Conservation (phyloP, 306 rosid genomes). For the Vicia villosa region DNA sequence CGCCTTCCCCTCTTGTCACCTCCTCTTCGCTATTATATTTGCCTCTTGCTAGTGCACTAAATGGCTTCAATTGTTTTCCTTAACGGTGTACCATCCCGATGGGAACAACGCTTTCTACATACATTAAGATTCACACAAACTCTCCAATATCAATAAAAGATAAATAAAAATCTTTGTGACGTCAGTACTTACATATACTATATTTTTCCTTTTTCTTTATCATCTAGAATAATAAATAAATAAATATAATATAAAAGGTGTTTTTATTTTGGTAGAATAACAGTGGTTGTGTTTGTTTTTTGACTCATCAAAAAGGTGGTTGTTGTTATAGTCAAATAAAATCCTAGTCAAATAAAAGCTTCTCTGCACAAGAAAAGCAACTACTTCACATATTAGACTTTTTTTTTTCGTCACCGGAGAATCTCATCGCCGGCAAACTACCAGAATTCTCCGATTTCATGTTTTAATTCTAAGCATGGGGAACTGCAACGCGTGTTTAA, state of each 20-base stretch:
- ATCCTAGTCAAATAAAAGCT: neutral
- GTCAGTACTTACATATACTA: too few species aligned
- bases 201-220: neutral
- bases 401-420: neutral
- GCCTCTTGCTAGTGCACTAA: too few species aligned
- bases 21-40: too few species aligned
- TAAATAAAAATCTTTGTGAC: too few species aligned
- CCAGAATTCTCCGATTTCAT: neutral
- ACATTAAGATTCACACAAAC: too few species aligned
- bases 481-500: constrained; percentile 72
- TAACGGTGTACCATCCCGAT: too few species aligned
- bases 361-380: neutral
- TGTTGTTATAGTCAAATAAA: neutral
- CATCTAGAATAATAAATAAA: too few species aligned
- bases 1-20: too few species aligned
- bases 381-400: neutral
- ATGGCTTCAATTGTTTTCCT: too few species aligned
- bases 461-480: constrained; percentile 50
- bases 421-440: constrained; percentile 5
- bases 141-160: too few species aligned
- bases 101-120: too few species aligned
- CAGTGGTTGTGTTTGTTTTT: neutral
- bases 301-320: neutral
- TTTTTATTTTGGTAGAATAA: neutral
- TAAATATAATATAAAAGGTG: neutral